Percentiles rank a stretch among this genome's conserved stretches.
These are phyloP conservation scores for Nicotiana attenuata DNA, from an alignment of 257 asterid genomes.

Conservation along the genomic window DNA sequence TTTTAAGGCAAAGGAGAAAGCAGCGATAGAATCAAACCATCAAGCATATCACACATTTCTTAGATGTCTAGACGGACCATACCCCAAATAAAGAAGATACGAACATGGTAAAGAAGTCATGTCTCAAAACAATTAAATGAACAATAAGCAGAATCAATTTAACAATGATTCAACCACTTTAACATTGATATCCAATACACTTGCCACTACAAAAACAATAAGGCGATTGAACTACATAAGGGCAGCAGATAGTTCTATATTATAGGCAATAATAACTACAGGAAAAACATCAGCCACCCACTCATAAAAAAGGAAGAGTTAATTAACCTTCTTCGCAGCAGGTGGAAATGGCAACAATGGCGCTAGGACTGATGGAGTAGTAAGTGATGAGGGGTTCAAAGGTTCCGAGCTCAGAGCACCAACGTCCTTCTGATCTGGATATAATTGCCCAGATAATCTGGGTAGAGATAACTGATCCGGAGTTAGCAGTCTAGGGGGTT, in stretches of 20 bases:
- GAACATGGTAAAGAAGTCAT: neutral
- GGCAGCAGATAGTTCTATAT: neutral
- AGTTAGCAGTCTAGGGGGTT: slow-evolving; percentile 34
- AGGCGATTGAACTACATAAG: neutral
- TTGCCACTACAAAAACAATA: neutral
- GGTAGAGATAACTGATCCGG: slow-evolving; percentile 48
- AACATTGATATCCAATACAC: neutral
- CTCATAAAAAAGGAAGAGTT: neutral
- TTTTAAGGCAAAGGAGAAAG: neutral
- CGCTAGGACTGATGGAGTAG: slow-evolving; percentile 41
- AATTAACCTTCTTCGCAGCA: slow-evolving; percentile 48
- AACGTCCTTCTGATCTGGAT: slow-evolving; percentile 35
- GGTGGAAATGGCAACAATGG: slow-evolving; percentile 62
- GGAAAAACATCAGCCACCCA: neutral
- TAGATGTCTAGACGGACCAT: neutral
- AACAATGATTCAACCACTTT: neutral
- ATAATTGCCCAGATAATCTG: slow-evolving; percentile 31
- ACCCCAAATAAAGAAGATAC: neutral
- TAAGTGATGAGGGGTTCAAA: slow-evolving; percentile 23
- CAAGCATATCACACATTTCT: neutral
- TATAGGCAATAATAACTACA: neutral
- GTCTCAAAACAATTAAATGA: neutral
- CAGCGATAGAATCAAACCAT: neutral
- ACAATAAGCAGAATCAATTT: neutral
- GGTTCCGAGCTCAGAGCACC: slow-evolving; percentile 25